Evolutionary conservation across 2,329 filamentous ascomycete genomes (phyloP).

Genomic region (Daldinia sp.): DNA sequence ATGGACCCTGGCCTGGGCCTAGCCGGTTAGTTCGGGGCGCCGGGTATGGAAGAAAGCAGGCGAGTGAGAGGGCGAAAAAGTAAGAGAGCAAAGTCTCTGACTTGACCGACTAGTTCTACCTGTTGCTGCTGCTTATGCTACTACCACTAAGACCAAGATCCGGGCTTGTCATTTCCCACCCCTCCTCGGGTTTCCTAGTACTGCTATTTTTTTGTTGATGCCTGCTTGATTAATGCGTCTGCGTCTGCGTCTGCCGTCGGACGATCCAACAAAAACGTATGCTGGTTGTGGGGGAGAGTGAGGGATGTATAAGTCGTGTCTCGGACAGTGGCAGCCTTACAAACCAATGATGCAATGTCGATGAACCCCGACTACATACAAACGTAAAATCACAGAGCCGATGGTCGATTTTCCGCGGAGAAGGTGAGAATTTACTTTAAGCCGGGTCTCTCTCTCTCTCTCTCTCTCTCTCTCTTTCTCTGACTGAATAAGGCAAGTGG

Average conservation of each 20-base stretch:
- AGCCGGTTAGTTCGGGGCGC: background rate
- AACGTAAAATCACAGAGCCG: background rate
- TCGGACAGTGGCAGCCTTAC: constrained; percentile 37
- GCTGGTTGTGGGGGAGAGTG: background rate
- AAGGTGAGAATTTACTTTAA: background rate
- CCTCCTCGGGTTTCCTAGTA: background rate
- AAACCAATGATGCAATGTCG: constrained; percentile 35
- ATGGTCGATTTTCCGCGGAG: constrained; percentile 6
- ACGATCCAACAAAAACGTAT: background rate
- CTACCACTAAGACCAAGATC: constrained; percentile 4
- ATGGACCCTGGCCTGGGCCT: constrained; percentile 4
- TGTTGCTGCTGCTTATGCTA: constrained; percentile 10
- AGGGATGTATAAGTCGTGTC: constrained; percentile 21
- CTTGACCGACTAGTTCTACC: no score
- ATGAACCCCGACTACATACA: background rate
- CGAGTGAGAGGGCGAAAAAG: background rate
- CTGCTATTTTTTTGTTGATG: background rate
- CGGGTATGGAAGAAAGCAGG: background rate
- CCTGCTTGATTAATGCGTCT: background rate
- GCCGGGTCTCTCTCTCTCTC: no score
- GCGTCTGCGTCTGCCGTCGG: no score
- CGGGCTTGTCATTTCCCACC: constrained; percentile 23
- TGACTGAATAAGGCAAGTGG: no score
- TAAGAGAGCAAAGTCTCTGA: background rate
- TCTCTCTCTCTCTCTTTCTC: no score